Percentiles rank a stretch among this genome's conserved stretches.
phyloP scores from a whole-genome alignment of 257 asterid species.

The Primulina huaijiensis region DNA sequence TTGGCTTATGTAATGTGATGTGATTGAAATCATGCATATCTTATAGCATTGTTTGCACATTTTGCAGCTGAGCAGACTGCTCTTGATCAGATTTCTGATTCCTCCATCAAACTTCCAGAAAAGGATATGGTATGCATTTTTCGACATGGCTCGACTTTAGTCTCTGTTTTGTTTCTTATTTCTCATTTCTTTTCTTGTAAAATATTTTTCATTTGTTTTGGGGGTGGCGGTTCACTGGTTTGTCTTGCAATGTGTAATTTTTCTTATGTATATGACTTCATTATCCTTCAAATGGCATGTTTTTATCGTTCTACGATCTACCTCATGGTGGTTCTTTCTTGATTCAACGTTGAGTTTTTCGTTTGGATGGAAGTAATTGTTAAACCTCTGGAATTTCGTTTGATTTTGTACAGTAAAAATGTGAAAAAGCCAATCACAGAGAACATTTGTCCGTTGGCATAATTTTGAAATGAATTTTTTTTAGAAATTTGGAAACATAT shows the following conservation, averaged over 20 bases:
- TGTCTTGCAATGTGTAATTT: not conserved
- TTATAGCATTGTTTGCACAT: conserved; percentile 24
- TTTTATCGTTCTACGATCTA: too few species aligned
- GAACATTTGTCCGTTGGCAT: not conserved
- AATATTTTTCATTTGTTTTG: conserved; percentile 5
- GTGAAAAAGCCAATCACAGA: not conserved
- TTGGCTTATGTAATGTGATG: not conserved
- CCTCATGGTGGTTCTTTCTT: too few species aligned
- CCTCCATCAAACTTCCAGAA: conserved; percentile 36
- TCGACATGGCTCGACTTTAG: not conserved
- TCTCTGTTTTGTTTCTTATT: not conserved
- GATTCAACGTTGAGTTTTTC: too few species aligned
- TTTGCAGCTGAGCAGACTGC: conserved; percentile 48
- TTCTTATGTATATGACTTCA: not conserved
- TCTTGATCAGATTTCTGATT: conserved; percentile 44
- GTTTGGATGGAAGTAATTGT: too few species aligned
- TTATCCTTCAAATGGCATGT: not conserved
- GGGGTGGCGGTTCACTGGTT: not conserved
- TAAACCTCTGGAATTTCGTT: not conserved
- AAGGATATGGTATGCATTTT: conserved; percentile 47
- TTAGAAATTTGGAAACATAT: not conserved
- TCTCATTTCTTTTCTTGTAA: not conserved
- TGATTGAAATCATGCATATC: not conserved
- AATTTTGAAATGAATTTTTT: not conserved
- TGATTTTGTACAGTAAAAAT: not conserved